Conservation (phyloP, 2,329 filamentous ascomycete genomes). For the Pyrenochaeta sp. region DNA sequence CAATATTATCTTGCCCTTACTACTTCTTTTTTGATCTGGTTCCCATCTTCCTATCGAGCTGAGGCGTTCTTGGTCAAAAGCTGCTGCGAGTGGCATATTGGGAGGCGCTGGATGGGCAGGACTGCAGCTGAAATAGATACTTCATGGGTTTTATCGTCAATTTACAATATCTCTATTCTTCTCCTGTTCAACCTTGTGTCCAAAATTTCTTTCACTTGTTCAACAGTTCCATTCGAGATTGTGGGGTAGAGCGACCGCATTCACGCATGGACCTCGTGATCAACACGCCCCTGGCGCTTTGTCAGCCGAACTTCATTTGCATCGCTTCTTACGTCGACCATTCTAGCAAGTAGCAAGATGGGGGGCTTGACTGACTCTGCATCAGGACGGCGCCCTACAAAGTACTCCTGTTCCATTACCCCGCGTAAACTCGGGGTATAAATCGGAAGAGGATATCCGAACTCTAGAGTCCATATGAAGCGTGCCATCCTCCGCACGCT, state of each 20-base stretch:
- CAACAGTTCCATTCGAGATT: too few species aligned
- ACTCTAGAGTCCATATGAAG: background rate
- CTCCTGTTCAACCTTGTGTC: background rate
- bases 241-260: background rate
- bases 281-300: conserved; percentile 1
- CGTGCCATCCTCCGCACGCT: background rate
- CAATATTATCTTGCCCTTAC: background rate
- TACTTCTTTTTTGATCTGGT: background rate
- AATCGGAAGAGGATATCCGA: conserved; percentile 1
- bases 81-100: conserved; percentile 5
- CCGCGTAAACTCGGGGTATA: conserved; percentile 1
- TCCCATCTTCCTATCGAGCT: conserved; percentile 7
- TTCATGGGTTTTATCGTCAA: background rate
- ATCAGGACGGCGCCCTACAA: too few species aligned
- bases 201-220: too few species aligned
- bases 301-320: background rate
- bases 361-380: too few species aligned
- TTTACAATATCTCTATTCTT: background rate
- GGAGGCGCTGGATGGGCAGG: conserved; percentile 8
- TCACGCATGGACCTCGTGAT: background rate
- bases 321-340: background rate
- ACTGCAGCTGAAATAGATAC: conserved; percentile 10
- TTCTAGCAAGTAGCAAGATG: too few species aligned
- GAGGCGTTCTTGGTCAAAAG: conserved; percentile 14
- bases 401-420: background rate